phyloP scores from a whole-genome alignment of 805 yeast genomes.

The Metschnikowia baotianmanensis region DNA sequence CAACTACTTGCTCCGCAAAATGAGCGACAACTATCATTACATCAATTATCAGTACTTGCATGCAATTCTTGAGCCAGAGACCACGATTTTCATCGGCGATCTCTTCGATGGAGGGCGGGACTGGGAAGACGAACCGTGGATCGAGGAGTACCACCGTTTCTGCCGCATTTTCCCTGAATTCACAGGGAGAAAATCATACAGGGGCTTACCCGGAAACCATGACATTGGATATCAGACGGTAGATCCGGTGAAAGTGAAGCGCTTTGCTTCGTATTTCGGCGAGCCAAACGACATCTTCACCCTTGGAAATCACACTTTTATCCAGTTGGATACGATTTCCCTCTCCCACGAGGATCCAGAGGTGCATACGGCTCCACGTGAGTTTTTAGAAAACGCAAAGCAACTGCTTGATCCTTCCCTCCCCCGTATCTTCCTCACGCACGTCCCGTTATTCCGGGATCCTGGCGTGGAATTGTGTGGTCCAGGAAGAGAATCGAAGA shows the following conservation, averaged over 20 bases:
- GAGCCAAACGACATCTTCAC: constrained; percentile 53
- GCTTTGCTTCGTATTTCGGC: constrained; percentile 78
- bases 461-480: constrained; percentile 69
- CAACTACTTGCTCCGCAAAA: constrained; percentile 52
- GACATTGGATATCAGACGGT: constrained; percentile 93
- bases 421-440: constrained; percentile 74
- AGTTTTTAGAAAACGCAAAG: constrained; percentile 45
- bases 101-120: constrained; percentile 92
- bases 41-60: constrained; percentile 68
- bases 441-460: constrained; percentile 83
- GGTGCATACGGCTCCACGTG: constrained; percentile 49
- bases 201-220: constrained; percentile 82
- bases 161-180: constrained; percentile 60
- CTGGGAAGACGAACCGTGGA: constrained; percentile 71
- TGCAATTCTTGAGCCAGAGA: constrained; percentile 62
- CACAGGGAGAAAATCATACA: constrained; percentile 38
- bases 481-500: constrained; percentile 64
- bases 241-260: constrained; percentile 47
- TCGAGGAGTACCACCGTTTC: constrained; percentile 67
- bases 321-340: constrained; percentile 81
- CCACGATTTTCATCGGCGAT: constrained; percentile 83
- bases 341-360: constrained; percentile 53
- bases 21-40: constrained; percentile 77
- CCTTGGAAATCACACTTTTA: constrained; percentile 68
- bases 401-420: constrained; percentile 24